A percentile compares a stretch with the other conserved stretches of the same genome.
These are phyloP conservation scores for Malus asiatica DNA, from an alignment of 306 rosid species.

Conservation along the genomic window DNA sequence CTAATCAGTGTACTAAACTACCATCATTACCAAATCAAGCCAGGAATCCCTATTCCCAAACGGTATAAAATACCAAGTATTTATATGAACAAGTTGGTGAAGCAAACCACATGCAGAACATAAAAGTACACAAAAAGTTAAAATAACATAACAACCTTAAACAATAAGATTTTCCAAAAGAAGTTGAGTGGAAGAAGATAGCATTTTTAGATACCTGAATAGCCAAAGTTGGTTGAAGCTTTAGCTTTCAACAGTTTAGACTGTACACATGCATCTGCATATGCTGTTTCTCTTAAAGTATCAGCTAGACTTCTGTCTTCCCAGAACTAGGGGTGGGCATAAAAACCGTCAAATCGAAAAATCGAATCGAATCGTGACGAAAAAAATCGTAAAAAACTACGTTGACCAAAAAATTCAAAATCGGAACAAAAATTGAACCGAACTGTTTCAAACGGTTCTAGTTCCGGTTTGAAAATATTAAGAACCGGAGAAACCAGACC, in stretches of 20 bases:
- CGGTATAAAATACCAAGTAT: conserved; percentile 14
- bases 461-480: no score
- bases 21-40: conserved; percentile 8
- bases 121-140: background rate
- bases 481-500: no score
- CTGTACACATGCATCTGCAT: background rate
- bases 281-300: background rate
- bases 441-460: no score
- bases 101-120: conserved; percentile 34
- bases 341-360: no score
- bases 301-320: background rate
- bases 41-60: conserved; percentile 9
- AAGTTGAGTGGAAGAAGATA: background rate
- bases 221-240: background rate
- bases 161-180: background rate
- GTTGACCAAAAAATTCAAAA: no score
- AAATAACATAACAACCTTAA: background rate
- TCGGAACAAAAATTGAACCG: no score
- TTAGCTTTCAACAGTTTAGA: background rate
- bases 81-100: conserved; percentile 13
- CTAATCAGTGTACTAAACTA: background rate
- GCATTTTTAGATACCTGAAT: conserved; percentile 8
- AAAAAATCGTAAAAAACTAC: no score
- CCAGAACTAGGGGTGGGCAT: background rate
- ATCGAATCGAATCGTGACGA: no score